These are phyloP conservation scores for Globisporangium heterothallicum DNA, from an alignment of 352 stramenopile species.

Conservation along the genomic window DNA sequence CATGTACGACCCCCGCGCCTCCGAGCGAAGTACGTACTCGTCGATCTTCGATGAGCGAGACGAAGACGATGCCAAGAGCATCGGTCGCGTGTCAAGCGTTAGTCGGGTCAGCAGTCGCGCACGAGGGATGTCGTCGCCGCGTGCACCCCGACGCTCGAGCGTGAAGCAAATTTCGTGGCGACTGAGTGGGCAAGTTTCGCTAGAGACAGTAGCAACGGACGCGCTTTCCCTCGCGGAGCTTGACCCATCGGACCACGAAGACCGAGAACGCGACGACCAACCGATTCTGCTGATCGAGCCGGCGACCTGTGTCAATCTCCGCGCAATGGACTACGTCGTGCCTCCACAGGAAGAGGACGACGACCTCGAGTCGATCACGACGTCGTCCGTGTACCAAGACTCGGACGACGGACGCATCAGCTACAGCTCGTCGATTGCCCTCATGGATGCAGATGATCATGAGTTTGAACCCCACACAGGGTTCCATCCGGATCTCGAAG, in stretches of 20 bases:
- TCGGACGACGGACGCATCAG: slow-evolving; percentile 24
- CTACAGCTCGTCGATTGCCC: slow-evolving; percentile 48
- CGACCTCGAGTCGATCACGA: slow-evolving; percentile 14
- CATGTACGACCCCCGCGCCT: slow-evolving; percentile 22
- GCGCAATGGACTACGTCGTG: slow-evolving; percentile 40
- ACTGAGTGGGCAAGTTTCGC: slow-evolving; percentile 2
- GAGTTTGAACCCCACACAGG: slow-evolving; percentile 13
- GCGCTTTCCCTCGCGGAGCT: slow-evolving; percentile 40
- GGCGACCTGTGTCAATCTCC: slow-evolving; percentile 31
- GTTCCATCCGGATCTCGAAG: slow-evolving; percentile 13
- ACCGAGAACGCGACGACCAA: slow-evolving; percentile 20
- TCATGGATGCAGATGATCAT: slow-evolving; percentile 38
- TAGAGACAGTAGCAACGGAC: slow-evolving; percentile 33
- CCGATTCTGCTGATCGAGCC: slow-evolving; percentile 41
- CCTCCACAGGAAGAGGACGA: slow-evolving; percentile 15
- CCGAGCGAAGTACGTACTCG: slow-evolving; percentile 37
- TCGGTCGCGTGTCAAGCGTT: slow-evolving; percentile 7
- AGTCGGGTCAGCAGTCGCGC: neutral
- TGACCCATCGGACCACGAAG: slow-evolving; percentile 6
- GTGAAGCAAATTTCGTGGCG: slow-evolving; percentile 17
- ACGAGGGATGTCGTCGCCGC: neutral
- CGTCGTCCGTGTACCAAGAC: slow-evolving; percentile 30
- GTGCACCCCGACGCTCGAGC: neutral
- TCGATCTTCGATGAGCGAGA: slow-evolving; percentile 23
- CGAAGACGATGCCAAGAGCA: slow-evolving; percentile 23